These are phyloP conservation scores for Serendipita sp. DNA, from an alignment of 768 basidiomycete genomes.

Conservation along the genomic window DNA sequence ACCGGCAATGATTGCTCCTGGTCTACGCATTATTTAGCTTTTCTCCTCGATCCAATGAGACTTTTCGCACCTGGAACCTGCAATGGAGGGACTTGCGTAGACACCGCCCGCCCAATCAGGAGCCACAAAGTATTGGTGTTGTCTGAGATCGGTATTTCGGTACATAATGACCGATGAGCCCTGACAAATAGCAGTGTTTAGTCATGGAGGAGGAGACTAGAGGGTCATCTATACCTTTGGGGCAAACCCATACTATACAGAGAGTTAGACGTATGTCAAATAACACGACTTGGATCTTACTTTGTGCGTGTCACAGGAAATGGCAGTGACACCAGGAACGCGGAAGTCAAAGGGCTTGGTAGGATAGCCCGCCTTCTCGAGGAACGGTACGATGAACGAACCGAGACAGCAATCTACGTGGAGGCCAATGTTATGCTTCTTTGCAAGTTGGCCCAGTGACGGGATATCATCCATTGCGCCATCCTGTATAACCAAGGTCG, in stretches of 20 bases:
- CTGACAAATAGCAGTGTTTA: conserved; percentile 21
- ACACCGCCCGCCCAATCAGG: conserved; percentile 76
- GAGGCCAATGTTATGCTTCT: conserved; percentile 58
- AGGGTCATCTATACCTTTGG: conserved; percentile 45
- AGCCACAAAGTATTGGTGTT: conserved; percentile 74
- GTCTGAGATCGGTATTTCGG: conserved; percentile 53
- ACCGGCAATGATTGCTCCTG: conserved; percentile 84
- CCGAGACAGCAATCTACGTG: conserved; percentile 95
- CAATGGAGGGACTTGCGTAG: conserved; percentile 77
- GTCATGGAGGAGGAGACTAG: not conserved
- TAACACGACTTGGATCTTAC: conserved; percentile 20
- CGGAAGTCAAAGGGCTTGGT: conserved; percentile 76
- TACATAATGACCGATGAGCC: conserved; percentile 95
- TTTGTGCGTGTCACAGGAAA: conserved; percentile 95
- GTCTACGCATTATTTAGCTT: conserved; percentile 27
- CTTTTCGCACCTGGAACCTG: conserved; percentile 62
- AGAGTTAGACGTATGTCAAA: conserved; percentile 7
- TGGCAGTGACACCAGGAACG: conserved; percentile 79
- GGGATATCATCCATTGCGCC: conserved; percentile 79
- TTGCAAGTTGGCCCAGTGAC: conserved; percentile 58
- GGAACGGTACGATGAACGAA: conserved; percentile 84
- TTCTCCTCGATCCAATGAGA: no score
- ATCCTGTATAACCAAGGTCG: conserved; percentile 22
- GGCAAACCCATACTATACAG: conserved; percentile 69
- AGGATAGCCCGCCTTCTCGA: conserved; percentile 61